Evolutionary conservation across 768 basidiomycete genomes (phyloP).

Genomic region (Amanita rubescens): DNA sequence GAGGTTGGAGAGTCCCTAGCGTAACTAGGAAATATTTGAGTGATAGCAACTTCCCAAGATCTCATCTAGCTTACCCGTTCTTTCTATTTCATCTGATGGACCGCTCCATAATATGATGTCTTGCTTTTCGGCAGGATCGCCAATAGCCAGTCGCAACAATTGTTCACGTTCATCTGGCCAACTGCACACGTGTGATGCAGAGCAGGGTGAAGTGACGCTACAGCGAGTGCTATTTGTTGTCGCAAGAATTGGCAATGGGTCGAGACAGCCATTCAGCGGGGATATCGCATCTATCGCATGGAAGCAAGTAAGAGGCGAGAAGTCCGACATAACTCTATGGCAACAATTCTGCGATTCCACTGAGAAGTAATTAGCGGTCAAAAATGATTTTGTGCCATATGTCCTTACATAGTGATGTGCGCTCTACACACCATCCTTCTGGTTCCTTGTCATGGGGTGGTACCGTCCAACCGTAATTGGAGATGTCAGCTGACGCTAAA

Average conservation of each 20-base stretch:
- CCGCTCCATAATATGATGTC: conserved; percentile 69
- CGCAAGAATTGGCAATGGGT: conserved; percentile 49
- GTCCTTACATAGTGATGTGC: conserved; percentile 14
- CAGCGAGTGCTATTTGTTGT: conserved; percentile 33
- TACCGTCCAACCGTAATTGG: conserved; percentile 38
- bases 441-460: conserved; percentile 24
- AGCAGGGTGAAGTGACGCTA: conserved; percentile 26
- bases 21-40: conserved; percentile 34
- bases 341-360: conserved; percentile 21
- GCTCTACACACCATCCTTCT: conserved; percentile 59
- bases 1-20: conserved; percentile 42
- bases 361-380: background rate
- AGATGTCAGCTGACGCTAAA: conserved; percentile 24
- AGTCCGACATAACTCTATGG: conserved; percentile 13
- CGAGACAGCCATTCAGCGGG: conserved; percentile 38
- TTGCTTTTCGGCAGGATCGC: conserved; percentile 14
- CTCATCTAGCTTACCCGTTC: conserved; percentile 42
- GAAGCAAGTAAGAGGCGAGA: conserved; percentile 38
- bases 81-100: conserved; percentile 53
- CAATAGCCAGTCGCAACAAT: conserved; percentile 50
- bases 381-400: background rate
- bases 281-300: conserved; percentile 20
- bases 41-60: background rate
- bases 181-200: conserved; percentile 38
- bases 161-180: conserved; percentile 40